Conservation (phyloP, 2,329 filamentous ascomycete genomes). For the Penicillium expansum region DNA sequence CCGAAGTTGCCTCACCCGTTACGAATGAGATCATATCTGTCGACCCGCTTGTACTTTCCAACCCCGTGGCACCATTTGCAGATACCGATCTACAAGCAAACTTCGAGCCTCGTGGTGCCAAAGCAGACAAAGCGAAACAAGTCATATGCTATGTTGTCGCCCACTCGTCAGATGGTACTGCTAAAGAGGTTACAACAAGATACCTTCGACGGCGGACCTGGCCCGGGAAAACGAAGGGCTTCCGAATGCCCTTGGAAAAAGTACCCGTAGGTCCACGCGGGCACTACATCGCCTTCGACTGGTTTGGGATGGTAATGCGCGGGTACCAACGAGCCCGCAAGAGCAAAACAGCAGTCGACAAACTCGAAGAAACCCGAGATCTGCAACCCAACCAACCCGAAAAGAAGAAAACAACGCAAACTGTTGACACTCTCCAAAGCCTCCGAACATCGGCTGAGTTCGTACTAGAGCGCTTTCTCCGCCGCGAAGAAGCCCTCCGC, state of each 20-base stretch:
- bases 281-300: slow-evolving; percentile 77
- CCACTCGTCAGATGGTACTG: slow-evolving; percentile 77
- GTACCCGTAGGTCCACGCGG: slow-evolving; percentile 73
- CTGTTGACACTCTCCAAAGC: slow-evolving; percentile 78
- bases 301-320: slow-evolving; percentile 79
- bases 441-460: slow-evolving; percentile 85
- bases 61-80: slow-evolving; percentile 58
- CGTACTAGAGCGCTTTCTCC: slow-evolving; percentile 79
- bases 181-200: slow-evolving; percentile 90
- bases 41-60: slow-evolving; percentile 67
- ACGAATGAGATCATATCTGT: slow-evolving; percentile 77
- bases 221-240: slow-evolving; percentile 86
- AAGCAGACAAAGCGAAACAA: slow-evolving; percentile 82
- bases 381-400: slow-evolving; percentile 70
- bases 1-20: slow-evolving; percentile 78
- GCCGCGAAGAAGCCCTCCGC: slow-evolving; percentile 83
- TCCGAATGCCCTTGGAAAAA: slow-evolving; percentile 74
- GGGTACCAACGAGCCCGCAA: slow-evolving; percentile 60
- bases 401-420: slow-evolving; percentile 70
- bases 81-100: slow-evolving; percentile 69
- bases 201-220: slow-evolving; percentile 80
- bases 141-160: slow-evolving; percentile 87
- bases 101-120: slow-evolving; percentile 78
- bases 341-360: slow-evolving; percentile 67
- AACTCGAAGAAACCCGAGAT: slow-evolving; percentile 74